Evolutionary conservation across 2,329 filamentous ascomycete genomes (phyloP), one percentile per base, ranked within the genome.

Genomic region (Aspergillus ustus): DNA sequence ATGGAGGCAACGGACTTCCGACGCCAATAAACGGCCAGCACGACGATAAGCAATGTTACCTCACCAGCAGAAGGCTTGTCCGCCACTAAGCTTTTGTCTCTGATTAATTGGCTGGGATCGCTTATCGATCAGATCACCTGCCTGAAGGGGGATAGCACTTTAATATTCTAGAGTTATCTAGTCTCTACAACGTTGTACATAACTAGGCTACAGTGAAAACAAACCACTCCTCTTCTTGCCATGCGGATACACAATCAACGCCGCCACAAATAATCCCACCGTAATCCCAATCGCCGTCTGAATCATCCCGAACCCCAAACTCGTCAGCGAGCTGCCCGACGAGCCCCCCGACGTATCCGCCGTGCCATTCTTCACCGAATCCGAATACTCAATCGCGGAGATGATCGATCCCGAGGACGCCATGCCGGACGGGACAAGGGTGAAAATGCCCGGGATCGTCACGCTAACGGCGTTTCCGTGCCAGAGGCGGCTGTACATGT

Each of bases 381-480:
- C 79, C 3, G 85, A 84, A 19, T 80, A 83, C 11, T 80, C 79
- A 52, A 87, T 77, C 13, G 85, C 85, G 0, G 80, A 77, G 6
- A 87, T 79, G 20, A 88, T 72, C 22, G 79, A 82, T 2, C 85
- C 85, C 54, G 79, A 80, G 0, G 85, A 84, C 4, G 85, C 83
- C 17, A 88, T 73, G 2, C 85, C 85, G 1, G 81, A 84, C 0
- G 85, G 85, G 1, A 88, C 85, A 63, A 87, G 85, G 2, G 87
- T 83, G 66, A 95, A 96, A 67, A 97, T 95, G 11, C 90, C 92
- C 0, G 93, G 92, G 9, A 96, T 81, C 82, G 96, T 91, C 3
- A 91, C 89, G 0, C 91, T 91, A 0, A 92, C 92, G 0, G 93
- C 92, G 3, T 96, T 85, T 1, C 90, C 91, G 72, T 93, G 92